phyloP scores from a whole-genome alignment of 148 eudicot genomes.

The Nepenthes mirabilis region DNA sequence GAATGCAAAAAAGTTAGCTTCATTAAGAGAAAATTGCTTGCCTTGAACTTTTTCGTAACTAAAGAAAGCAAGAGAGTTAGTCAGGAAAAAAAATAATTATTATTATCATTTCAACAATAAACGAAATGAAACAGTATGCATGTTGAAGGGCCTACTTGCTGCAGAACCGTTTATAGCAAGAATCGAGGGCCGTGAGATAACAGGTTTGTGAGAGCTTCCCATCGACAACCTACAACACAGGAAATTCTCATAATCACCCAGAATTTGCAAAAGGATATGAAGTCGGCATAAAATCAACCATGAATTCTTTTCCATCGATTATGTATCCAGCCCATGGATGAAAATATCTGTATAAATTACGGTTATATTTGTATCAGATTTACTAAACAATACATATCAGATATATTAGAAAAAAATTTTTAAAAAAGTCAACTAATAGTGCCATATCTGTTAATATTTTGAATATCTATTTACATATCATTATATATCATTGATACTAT shows the following conservation, averaged over 20 bases:
- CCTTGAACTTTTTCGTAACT: constrained; percentile 88
- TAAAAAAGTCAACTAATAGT: too few relatives aligned
- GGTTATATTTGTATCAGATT: not conserved
- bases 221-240: constrained; percentile 66
- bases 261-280: not conserved
- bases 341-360: too few relatives aligned
- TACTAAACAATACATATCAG: not conserved
- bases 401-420: too few relatives aligned
- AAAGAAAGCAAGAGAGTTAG: constrained; percentile 7
- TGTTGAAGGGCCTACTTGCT: constrained; percentile 40
- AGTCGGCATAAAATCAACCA: not conserved
- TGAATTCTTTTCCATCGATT: too few relatives aligned
- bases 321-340: too few relatives aligned
- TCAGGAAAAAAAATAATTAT: not conserved
- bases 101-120: not conserved
- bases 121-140: not conserved
- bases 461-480: too few relatives aligned
- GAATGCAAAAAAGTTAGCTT: constrained; percentile 77
- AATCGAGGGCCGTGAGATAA: constrained; percentile 90
- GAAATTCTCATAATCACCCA: not conserved
- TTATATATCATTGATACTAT: too few relatives aligned
- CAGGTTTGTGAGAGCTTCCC: constrained; percentile 99
- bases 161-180: constrained; percentile 75
- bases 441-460: too few relatives aligned
- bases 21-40: constrained; percentile 57